Conservation (phyloP, 2,329 filamentous ascomycete species). For the Hypocreales sp. region DNA sequence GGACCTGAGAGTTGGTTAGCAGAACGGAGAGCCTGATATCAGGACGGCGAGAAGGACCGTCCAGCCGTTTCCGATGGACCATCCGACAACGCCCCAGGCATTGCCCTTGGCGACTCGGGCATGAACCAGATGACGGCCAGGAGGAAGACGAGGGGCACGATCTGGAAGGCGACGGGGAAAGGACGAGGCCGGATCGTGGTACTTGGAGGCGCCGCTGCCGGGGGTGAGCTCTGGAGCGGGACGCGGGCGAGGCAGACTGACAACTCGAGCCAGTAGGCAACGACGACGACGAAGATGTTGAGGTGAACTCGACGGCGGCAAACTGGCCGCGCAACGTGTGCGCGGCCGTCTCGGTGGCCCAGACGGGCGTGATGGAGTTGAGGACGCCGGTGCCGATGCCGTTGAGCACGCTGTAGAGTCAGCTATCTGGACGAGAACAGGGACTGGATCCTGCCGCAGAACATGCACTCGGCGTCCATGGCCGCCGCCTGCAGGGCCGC, state of each 20-base stretch:
- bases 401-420: constrained; percentile 27
- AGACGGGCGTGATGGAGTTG: constrained; percentile 56
- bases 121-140: constrained; percentile 46
- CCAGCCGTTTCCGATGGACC: constrained; percentile 63
- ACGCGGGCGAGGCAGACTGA: constrained; percentile 4
- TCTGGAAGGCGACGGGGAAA: constrained; percentile 59
- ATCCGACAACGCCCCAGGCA: constrained; percentile 61
- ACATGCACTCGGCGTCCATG: constrained; percentile 54
- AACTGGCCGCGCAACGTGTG: constrained; percentile 54
- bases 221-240: not conserved
- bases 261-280: constrained; percentile 43
- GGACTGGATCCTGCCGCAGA: constrained; percentile 32
- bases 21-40: too few relatives aligned
- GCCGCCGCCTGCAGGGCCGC: constrained; percentile 50
- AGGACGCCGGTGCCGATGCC: constrained; percentile 54
- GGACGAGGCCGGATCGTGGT: constrained; percentile 38
- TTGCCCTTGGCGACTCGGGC: constrained; percentile 64
- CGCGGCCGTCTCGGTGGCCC: constrained; percentile 54
- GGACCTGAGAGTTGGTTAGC: constrained; percentile 9
- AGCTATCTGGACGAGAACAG: too few relatives aligned
- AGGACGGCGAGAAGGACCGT: too few relatives aligned
- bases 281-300: constrained; percentile 55
- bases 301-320: constrained; percentile 59
- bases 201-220: constrained; percentile 37
- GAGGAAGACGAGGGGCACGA: constrained; percentile 43